Evolutionary conservation across 1,284 basidiomycete species (phyloP).

Genomic region (Ustilago esculenta): DNA sequence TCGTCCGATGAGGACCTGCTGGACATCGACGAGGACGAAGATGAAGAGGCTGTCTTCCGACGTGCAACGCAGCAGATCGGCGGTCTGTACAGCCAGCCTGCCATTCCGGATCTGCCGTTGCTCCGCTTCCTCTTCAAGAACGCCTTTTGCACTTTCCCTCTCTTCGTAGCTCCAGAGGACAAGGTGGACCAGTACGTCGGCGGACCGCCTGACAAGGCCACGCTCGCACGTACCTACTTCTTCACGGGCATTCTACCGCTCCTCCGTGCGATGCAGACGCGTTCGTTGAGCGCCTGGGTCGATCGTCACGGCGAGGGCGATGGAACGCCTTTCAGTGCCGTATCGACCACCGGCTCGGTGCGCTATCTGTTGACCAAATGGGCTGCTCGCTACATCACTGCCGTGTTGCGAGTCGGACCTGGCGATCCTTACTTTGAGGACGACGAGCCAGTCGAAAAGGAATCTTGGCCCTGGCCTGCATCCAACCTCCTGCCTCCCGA

Average conservation of each 20-base stretch:
- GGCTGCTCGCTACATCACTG: constrained; percentile 55
- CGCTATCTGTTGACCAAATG: constrained; percentile 43
- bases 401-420: constrained; percentile 52
- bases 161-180: constrained; percentile 59
- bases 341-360: constrained; percentile 46
- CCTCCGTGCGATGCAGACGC: constrained; percentile 54
- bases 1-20: constrained; percentile 48
- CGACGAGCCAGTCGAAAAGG: constrained; percentile 38
- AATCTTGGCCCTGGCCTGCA: constrained; percentile 53
- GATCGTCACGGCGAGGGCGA: constrained; percentile 62
- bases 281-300: constrained; percentile 58
- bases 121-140: constrained; percentile 61
- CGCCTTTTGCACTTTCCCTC: constrained; percentile 60
- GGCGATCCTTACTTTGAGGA: constrained; percentile 53
- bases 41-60: constrained; percentile 62
- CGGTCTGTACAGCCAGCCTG: constrained; percentile 24
- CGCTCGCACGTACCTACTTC: constrained; percentile 54
- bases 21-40: constrained; percentile 45
- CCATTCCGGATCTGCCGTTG: constrained; percentile 54
- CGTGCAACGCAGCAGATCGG: constrained; percentile 46
- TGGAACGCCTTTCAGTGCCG: constrained; percentile 55
- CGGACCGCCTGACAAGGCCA: constrained; percentile 53
- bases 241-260: constrained; percentile 53
- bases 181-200: constrained; percentile 36
- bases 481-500: constrained; percentile 59